Conservation (phyloP, 352 stramenopile genomes). For the Pythium dissimile region DNA sequence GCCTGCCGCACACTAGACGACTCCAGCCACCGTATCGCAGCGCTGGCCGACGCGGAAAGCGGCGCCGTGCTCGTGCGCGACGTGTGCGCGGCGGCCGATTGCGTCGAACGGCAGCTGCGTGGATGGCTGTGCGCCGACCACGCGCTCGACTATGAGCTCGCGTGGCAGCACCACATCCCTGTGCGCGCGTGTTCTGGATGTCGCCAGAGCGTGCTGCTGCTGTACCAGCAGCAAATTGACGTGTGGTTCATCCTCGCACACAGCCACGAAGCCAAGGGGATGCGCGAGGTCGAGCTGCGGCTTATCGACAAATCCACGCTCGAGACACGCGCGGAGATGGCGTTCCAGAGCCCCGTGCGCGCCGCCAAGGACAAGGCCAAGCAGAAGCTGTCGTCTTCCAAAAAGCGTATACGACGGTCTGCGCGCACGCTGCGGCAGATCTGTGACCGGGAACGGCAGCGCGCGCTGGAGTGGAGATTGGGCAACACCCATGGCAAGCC, state of each 20-base stretch:
- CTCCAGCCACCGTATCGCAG: conserved; percentile 27
- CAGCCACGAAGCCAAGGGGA: conserved; percentile 15
- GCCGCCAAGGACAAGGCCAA: conserved; percentile 9
- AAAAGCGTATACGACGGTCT: conserved; percentile 15
- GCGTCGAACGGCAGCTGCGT: conserved; percentile 49
- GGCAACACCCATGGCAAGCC: conserved; percentile 50
- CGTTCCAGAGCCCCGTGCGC: conserved; percentile 7
- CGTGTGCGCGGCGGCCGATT: conserved; percentile 48
- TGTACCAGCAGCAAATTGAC: conserved; percentile 40
- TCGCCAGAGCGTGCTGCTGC: conserved; percentile 35
- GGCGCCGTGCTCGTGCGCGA: conserved; percentile 49
- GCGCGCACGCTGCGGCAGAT: conserved; percentile 16
- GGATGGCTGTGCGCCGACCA: conserved; percentile 50
- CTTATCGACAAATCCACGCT: conserved; percentile 6
- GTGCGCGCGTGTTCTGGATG: conserved; percentile 57
- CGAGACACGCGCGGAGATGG: not conserved
- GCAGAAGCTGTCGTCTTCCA: not conserved
- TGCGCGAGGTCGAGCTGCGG: conserved; percentile 30
- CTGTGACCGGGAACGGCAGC: conserved; percentile 39
- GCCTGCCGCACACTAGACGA: conserved; percentile 35
- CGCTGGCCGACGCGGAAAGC: conserved; percentile 21
- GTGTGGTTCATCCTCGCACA: conserved; percentile 58
- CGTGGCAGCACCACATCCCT: conserved; percentile 39
- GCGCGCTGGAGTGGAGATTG: conserved; percentile 60
- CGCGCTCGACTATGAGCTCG: conserved; percentile 41